These are phyloP conservation scores for Ogataea polymorpha DNA, from an alignment of 805 yeast species.

Conservation along the genomic window DNA sequence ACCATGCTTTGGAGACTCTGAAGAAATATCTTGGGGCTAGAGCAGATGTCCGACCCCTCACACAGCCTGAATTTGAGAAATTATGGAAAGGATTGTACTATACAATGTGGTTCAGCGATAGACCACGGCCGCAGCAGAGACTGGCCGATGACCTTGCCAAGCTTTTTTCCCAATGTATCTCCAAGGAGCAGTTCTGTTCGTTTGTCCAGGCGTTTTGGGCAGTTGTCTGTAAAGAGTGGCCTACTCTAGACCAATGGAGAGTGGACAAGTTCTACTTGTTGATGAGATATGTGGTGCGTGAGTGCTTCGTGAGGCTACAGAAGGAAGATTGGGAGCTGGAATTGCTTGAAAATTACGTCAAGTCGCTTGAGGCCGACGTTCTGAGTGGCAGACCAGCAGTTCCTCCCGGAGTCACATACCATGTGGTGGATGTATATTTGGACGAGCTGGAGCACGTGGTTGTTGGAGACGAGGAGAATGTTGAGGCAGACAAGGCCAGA, in stretches of 20 bases:
- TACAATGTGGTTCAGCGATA: conserved; percentile 95
- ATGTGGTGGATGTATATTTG: conserved; percentile 74
- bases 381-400: conserved; percentile 57
- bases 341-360: conserved; percentile 44
- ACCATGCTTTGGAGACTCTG: conserved; percentile 65
- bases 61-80: conserved; percentile 63
- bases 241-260: conserved; percentile 77
- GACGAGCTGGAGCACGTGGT: conserved; percentile 79
- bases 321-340: conserved; percentile 51
- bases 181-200: conserved; percentile 39
- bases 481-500: conserved; percentile 44
- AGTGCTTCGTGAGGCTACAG: conserved; percentile 56
- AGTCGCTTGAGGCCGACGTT: conserved; percentile 28
- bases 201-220: conserved; percentile 80
- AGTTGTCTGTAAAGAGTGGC: conserved; percentile 79
- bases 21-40: conserved; percentile 51
- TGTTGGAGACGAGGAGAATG: conserved; percentile 45
- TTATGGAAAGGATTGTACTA: conserved; percentile 95
- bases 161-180: conserved; percentile 44
- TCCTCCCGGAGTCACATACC: conserved; percentile 79
- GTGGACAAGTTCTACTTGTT: conserved; percentile 82
- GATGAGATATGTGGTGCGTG: conserved; percentile 71
- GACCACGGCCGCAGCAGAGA: conserved; percentile 87
- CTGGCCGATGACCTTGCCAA: conserved; percentile 70
- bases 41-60: conserved; percentile 40